Percentiles rank a stretch among this genome's conserved stretches.
phyloP scores from a whole-genome alignment of 75 land plant species.

The Azolla pinnata region DNA sequence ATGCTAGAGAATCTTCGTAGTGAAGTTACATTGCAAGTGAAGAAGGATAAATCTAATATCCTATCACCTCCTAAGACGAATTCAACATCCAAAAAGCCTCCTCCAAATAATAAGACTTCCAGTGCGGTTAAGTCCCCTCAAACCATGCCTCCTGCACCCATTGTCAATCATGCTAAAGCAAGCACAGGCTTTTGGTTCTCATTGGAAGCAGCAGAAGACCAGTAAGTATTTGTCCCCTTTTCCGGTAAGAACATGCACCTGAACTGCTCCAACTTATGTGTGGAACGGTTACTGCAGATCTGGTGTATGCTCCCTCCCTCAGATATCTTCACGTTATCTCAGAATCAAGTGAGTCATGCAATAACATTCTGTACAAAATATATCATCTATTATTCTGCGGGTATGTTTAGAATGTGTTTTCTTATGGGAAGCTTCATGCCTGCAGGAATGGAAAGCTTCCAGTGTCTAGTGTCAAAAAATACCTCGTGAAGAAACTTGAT shows the following conservation, averaged over 20 bases:
- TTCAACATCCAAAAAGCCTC: not conserved
- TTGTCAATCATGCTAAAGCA: not conserved
- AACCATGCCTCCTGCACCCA: not conserved
- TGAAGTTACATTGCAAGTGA: not conserved
- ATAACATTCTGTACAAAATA: not conserved
- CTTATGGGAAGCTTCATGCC: not conserved
- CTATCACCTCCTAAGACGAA: not conserved
- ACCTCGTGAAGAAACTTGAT: conserved; percentile 64
- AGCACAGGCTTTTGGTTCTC: conserved; percentile 63
- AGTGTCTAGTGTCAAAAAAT: conserved; percentile 75
- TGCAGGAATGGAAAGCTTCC: conserved; percentile 75
- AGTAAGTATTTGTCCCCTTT: conserved; percentile 28
- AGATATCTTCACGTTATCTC: conserved; percentile 20
- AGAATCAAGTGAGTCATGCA: conserved; percentile 16
- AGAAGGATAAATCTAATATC: not conserved
- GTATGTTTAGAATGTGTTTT: too few species aligned
- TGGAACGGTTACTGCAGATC: not conserved
- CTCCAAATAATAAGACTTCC: not conserved
- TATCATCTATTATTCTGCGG: too few species aligned
- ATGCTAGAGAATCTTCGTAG: conserved; percentile 6
- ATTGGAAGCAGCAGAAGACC: conserved; percentile 61
- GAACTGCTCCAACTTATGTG: not conserved
- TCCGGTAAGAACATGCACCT: not conserved
- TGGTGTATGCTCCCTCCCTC: conserved; percentile 14
- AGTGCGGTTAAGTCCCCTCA: not conserved